A percentile compares a stretch with the other conserved stretches of the same genome.
Evolutionary conservation across 1,139 yeast genomes (phyloP).

Genomic region (Diutina rugosa): DNA sequence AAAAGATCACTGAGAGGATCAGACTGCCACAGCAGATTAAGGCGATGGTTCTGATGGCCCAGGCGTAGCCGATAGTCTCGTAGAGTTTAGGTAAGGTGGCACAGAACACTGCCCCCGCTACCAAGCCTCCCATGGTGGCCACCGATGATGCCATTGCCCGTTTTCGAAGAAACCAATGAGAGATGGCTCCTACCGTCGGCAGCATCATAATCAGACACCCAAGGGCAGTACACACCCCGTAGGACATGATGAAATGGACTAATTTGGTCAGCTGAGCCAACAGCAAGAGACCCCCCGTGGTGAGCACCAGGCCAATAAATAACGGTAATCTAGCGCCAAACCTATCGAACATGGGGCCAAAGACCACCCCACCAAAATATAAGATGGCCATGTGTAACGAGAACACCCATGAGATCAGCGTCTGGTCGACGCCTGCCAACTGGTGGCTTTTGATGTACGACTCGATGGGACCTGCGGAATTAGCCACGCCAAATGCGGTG

Average conservation of each 20-base stretch:
- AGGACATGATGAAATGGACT: slow-evolving; percentile 48
- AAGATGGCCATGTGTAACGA: slow-evolving; percentile 42
- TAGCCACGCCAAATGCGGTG: slow-evolving; percentile 5
- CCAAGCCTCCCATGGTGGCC: slow-evolving; percentile 49
- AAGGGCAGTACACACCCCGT: slow-evolving; percentile 41
- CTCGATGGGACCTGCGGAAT: slow-evolving; percentile 7
- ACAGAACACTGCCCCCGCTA: slow-evolving; percentile 52
- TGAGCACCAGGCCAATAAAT: slow-evolving; percentile 30
- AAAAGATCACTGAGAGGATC: slow-evolving; percentile 10
- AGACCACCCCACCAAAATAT: slow-evolving; percentile 44
- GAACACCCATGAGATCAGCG: slow-evolving; percentile 43
- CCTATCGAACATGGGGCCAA: slow-evolving; percentile 50
- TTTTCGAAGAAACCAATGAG: slow-evolving; percentile 47
- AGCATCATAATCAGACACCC: slow-evolving; percentile 46
- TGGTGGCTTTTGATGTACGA: slow-evolving; percentile 6
- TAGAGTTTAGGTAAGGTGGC: slow-evolving; percentile 37
- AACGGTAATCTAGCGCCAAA: slow-evolving; percentile 39
- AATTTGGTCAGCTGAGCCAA: slow-evolving; percentile 39
- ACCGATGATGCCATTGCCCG: slow-evolving; percentile 45
- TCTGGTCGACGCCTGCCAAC: slow-evolving; percentile 4
- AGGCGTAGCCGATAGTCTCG: slow-evolving; percentile 37
- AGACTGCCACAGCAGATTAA: slow-evolving; percentile 30
- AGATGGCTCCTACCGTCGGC: slow-evolving; percentile 45
- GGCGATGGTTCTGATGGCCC: slow-evolving; percentile 50
- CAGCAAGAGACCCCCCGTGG: slow-evolving; percentile 37